phyloP scores from a whole-genome alignment of 305 asterid species.

The Fraxinus platypoda region DNA sequence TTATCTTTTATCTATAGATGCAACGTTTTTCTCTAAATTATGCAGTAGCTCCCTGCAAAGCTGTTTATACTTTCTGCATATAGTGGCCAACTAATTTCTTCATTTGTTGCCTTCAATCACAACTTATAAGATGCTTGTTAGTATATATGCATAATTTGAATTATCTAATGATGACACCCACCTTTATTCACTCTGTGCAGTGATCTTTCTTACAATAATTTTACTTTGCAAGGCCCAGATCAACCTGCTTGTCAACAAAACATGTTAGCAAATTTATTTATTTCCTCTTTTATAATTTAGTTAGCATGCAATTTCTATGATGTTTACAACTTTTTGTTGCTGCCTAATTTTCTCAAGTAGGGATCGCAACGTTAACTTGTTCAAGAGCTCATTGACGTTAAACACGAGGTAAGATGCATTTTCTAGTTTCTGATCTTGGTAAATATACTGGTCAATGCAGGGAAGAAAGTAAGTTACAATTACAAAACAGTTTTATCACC shows the following conservation, averaged over 20 bases:
- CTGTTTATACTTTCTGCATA: neutral
- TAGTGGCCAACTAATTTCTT: neutral
- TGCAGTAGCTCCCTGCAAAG: neutral
- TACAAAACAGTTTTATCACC: neutral
- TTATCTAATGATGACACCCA: constrained; percentile 23
- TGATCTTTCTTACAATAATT: constrained; percentile 92
- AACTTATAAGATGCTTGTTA: neutral
- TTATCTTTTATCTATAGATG: neutral
- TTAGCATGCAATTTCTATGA: neutral
- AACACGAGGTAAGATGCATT: constrained; percentile 56
- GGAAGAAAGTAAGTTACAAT: constrained; percentile 8
- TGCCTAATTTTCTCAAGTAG: constrained; percentile 40
- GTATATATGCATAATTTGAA: neutral
- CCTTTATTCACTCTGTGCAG: constrained; percentile 44
- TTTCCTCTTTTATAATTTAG: constrained; percentile 10
- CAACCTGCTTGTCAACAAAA: constrained; percentile 68
- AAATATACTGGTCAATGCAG: neutral
- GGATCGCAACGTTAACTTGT: constrained; percentile 68
- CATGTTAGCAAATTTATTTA: constrained; percentile 44
- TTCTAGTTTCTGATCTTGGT: constrained; percentile 8
- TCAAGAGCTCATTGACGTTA: constrained; percentile 58
- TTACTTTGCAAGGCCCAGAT: constrained; percentile 75
- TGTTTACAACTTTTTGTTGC: constrained; percentile 21
- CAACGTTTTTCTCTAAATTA: neutral
- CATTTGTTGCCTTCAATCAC: neutral